Evolutionary conservation across 257 asterid species (phyloP).

Genomic region (Petunia axillaris): DNA sequence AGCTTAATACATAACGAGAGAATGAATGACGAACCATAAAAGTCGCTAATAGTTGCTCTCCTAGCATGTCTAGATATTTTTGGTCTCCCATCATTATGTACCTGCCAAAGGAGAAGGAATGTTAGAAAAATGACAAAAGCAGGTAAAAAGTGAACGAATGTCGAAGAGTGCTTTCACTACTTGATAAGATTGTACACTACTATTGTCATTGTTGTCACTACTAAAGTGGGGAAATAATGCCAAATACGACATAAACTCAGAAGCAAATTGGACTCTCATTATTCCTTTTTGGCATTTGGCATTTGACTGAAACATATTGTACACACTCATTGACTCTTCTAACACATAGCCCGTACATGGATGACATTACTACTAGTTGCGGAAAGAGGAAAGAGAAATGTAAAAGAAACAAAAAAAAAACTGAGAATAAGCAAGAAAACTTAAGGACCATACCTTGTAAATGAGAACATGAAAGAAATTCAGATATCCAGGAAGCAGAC

Average conservation of each 20-base stretch:
- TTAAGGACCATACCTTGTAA: conserved; percentile 56
- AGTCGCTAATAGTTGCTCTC: conserved; percentile 73
- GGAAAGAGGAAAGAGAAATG: background rate
- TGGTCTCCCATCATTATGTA: conserved; percentile 73
- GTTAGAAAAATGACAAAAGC: background rate
- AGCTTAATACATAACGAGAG: background rate
- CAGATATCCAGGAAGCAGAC: conserved; percentile 57
- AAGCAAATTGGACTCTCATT: background rate
- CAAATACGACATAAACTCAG: background rate
- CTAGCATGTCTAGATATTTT: conserved; percentile 65
- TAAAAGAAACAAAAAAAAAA: background rate
- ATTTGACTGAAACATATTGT: background rate
- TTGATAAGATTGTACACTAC: no score
- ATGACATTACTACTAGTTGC: background rate
- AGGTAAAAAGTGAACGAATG: background rate
- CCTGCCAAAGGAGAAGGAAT: conserved; percentile 46
- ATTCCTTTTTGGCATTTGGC: conserved; percentile 15
- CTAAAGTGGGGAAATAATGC: background rate
- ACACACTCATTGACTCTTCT: conserved; percentile 14
- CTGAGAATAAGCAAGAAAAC: conserved; percentile 7
- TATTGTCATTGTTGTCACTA: background rate
- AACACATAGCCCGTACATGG: background rate
- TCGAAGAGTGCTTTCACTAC: no score
- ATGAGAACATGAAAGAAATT: conserved; percentile 71
- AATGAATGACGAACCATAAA: conserved; percentile 64